A percentile compares a stretch with the other conserved stretches of the same genome.
Evolutionary conservation across 345 rosid genomes (phyloP).

Genomic region (Rubroshorea leprosula): DNA sequence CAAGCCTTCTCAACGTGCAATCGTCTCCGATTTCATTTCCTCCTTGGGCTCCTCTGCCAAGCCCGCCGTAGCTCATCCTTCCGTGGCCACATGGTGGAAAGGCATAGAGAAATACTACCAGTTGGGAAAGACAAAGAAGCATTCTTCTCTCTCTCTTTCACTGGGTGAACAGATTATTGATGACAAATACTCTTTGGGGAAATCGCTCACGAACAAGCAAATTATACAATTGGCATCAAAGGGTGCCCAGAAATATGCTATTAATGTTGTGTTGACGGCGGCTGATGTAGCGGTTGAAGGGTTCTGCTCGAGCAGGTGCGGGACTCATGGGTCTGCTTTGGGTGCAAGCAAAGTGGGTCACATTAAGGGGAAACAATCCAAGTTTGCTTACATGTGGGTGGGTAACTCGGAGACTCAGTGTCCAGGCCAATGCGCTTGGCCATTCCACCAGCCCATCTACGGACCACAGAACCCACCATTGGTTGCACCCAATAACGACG

Average conservation of each 20-base stretch:
- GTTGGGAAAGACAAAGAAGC: too few species aligned
- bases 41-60: slow-evolving; percentile 35
- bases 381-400: slow-evolving; percentile 32
- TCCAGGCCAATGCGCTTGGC: slow-evolving; percentile 48
- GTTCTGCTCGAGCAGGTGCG: slow-evolving; percentile 39
- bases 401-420: slow-evolving; percentile 39
- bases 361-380: background rate
- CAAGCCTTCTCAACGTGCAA: slow-evolving; percentile 55
- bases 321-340: slow-evolving; percentile 28
- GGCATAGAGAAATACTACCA: slow-evolving; percentile 55
- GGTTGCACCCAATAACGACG: slow-evolving; percentile 36
- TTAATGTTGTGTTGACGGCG: slow-evolving; percentile 29
- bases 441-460: slow-evolving; percentile 42
- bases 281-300: slow-evolving; percentile 38
- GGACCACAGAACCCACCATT: slow-evolving; percentile 37
- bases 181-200: slow-evolving; percentile 58
- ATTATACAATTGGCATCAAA: slow-evolving; percentile 25
- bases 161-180: slow-evolving; percentile 50
- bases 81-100: slow-evolving; percentile 78
- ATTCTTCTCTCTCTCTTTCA: slow-evolving; percentile 28
- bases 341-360: background rate
- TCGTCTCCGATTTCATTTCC: slow-evolving; percentile 53
- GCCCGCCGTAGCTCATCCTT: slow-evolving; percentile 28
- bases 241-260: slow-evolving; percentile 9
- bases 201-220: slow-evolving; percentile 45